Conservation (phyloP, 352 stramenopile species). For the Phytophthora sansomeana region DNA sequence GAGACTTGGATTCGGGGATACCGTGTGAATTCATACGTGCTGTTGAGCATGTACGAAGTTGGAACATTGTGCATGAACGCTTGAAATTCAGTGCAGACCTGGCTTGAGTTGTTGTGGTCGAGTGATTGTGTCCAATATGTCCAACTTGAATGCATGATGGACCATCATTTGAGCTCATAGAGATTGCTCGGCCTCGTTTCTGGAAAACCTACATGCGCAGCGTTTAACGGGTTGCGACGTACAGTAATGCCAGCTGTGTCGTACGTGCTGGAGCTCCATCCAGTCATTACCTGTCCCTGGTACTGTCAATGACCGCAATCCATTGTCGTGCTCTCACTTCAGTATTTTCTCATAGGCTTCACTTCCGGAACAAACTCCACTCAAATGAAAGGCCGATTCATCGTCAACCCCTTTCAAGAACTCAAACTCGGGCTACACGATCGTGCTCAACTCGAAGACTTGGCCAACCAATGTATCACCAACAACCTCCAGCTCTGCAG, state of each 20-base stretch:
- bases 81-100: too few species aligned
- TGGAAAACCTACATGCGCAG: too few species aligned
- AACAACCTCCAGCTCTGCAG: constrained; percentile 26
- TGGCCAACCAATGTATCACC: constrained; percentile 35
- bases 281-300: constrained; percentile 14
- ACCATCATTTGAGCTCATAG: too few species aligned
- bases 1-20: too few species aligned
- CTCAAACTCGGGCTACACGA: constrained; percentile 19
- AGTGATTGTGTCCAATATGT: too few species aligned
- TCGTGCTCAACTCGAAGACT: constrained; percentile 20
- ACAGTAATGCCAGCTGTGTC: constrained; percentile 21
- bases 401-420: constrained; percentile 38
- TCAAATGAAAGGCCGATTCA: constrained; percentile 43
- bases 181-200: constrained; percentile 15
- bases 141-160: too few species aligned
- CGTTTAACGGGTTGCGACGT: constrained; percentile 24
- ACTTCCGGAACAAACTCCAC: too few species aligned
- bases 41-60: too few species aligned
- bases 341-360: constrained; percentile 8
- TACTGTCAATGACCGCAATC: constrained; percentile 1
- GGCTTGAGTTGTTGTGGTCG: too few species aligned
- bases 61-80: too few species aligned
- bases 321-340: constrained; percentile 9
- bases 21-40: too few species aligned
- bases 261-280: constrained; percentile 20